Conservation (phyloP, 805 yeast species). For the Candida tibetensis region DNA sequence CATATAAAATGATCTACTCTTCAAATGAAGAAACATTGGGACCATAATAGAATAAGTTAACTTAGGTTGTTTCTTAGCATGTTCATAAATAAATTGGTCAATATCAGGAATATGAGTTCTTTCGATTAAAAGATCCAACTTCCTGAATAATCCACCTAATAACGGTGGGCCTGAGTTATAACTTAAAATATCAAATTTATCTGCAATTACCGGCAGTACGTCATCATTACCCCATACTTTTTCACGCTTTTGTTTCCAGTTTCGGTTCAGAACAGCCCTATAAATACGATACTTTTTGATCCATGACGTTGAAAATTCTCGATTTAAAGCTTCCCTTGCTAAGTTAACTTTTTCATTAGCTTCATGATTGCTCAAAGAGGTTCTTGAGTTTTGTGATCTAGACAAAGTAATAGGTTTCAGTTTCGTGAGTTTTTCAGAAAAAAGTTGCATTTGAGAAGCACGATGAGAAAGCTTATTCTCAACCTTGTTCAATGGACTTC, state of each 20-base stretch:
- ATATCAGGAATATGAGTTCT: slow-evolving; percentile 30
- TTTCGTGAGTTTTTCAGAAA: not conserved
- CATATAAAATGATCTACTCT: slow-evolving; percentile 41
- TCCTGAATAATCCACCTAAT: slow-evolving; percentile 27
- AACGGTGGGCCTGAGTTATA: slow-evolving; percentile 34
- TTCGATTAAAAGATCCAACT: slow-evolving; percentile 29
- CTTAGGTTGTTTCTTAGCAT: slow-evolving; percentile 52
- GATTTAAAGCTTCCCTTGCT: slow-evolving; percentile 26
- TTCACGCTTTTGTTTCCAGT: slow-evolving; percentile 25
- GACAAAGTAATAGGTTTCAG: not conserved
- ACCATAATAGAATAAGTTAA: slow-evolving; percentile 53
- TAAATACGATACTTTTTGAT: slow-evolving; percentile 28
- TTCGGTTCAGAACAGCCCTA: slow-evolving; percentile 18
- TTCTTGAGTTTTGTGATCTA: not conserved
- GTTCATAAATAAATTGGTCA: slow-evolving; percentile 33
- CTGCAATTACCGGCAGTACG: slow-evolving; percentile 26
- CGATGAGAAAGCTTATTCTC: not conserved
- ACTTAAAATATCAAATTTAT: slow-evolving; percentile 34
- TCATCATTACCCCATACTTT: slow-evolving; percentile 36
- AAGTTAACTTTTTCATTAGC: slow-evolving; percentile 24
- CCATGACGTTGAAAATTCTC: slow-evolving; percentile 35
- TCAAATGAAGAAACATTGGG: slow-evolving; percentile 47
- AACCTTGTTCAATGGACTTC: slow-evolving; percentile 3
- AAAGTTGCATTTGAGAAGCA: not conserved
- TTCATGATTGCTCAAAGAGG: slow-evolving; percentile 11